Percentiles rank a stretch among this genome's conserved stretches.
phyloP scores from a whole-genome alignment of 2,329 filamentous ascomycete genomes.

The Pyrenochaeta sp. region DNA sequence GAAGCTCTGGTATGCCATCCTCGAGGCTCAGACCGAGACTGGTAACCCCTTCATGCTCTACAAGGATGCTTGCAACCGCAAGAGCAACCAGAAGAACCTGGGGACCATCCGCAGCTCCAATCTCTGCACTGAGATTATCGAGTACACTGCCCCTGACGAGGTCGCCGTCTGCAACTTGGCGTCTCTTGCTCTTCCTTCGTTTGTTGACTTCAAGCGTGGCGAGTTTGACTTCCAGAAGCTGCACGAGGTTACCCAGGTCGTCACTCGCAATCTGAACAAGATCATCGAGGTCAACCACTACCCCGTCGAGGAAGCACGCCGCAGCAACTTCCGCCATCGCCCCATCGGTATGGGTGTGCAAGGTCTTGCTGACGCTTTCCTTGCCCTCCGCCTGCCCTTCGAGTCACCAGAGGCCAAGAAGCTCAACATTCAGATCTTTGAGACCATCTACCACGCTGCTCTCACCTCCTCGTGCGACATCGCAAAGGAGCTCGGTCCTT shows the following conservation, averaged over 20 bases:
- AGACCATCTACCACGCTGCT: slow-evolving; percentile 98
- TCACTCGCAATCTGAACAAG: slow-evolving; percentile 95
- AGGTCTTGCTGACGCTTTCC: slow-evolving; percentile 96
- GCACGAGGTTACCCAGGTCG: slow-evolving; percentile 90
- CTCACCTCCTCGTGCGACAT: slow-evolving; percentile 88
- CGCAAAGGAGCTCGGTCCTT: slow-evolving; percentile 82
- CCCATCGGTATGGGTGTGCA: slow-evolving; percentile 97
- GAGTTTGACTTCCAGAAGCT: slow-evolving; percentile 96
- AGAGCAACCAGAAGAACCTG: slow-evolving; percentile 99
- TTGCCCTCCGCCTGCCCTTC: slow-evolving; percentile 94
- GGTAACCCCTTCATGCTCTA: slow-evolving; percentile 99
- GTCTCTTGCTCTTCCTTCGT: slow-evolving; percentile 89
- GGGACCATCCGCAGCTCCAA: slow-evolving; percentile 99
- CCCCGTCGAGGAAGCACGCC: slow-evolving; percentile 90
- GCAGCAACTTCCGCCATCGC: slow-evolving; percentile 97
- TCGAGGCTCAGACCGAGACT: slow-evolving; percentile 98
- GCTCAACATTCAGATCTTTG: slow-evolving; percentile 98
- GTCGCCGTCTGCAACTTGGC: slow-evolving; percentile 98
- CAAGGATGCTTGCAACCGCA: slow-evolving; percentile 97
- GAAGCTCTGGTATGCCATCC: slow-evolving; percentile 99
- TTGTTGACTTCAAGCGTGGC: slow-evolving; percentile 84
- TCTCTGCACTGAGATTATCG: slow-evolving; percentile 97
- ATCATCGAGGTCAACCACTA: slow-evolving; percentile 99
- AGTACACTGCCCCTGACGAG: slow-evolving; percentile 97
- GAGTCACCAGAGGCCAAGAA: slow-evolving; percentile 93